Base-by-base conservation (phyloP, 441 rosid genomes). In the Erysimum pusillum region DNA sequence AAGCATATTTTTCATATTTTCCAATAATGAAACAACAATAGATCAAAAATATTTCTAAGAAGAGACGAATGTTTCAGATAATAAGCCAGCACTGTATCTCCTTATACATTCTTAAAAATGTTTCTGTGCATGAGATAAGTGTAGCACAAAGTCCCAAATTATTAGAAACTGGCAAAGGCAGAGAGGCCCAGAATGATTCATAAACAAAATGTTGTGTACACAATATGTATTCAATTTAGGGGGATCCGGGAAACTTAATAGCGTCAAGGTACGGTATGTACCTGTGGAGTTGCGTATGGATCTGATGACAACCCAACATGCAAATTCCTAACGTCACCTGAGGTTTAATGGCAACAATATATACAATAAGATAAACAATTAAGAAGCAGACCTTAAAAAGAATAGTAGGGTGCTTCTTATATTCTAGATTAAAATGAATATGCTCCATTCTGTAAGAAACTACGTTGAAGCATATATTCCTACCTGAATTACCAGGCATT, bases 271-370 rank as follows among this genome's bases (percentile, higher is more conserved):
- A 67, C 28, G 2, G 28, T 14, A 60, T 31, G 32, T 69, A 90
- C 96, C 94, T 91, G 97, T 25, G 80, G 48, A 69, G 68, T 75
- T 72, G 79, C 86, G 79, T 76, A 87, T 36, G 79, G 77, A 79
- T 85, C 89, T 52, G 87, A 79, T 65, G 87, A 71, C 75, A 88
- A 63, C 46, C 84, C 85, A 44, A 83, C 97, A 76, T 82, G 90
- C 78, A 81, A 78, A 82, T 86, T 87, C 76, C 86, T 81, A 73
- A 76, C 84, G 81, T 82, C 81, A 85, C 86, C 94, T 88, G 78
- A 78, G 76, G 65, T 62, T 74, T 52, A 74, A 15, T 34, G 45
- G 45, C 15, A 45, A 15, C 9, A 69, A 32, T 22, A 4, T 48
- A 14, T 13, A 42, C 13, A 45, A 38, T 25, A 67, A 10, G 58